A percentile compares a stretch with the other conserved stretches of the same genome.
Conservation (phyloP, 1,284 basidiomycete species). For the Ustilago cynodontis region DNA sequence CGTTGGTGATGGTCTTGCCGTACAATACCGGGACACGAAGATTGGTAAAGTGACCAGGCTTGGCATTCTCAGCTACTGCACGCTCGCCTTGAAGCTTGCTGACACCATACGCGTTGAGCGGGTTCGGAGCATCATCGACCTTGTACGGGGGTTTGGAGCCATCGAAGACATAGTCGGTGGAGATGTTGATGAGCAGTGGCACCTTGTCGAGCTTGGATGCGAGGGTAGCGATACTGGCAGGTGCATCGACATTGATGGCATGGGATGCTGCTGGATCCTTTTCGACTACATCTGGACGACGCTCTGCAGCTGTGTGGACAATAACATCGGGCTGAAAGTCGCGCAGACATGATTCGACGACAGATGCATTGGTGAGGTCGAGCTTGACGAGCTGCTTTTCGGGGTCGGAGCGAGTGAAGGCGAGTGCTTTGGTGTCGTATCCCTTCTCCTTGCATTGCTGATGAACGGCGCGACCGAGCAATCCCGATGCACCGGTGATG, state of each 20-base stretch:
- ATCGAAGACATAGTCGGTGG: conserved; percentile 70
- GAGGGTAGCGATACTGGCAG: conserved; percentile 67
- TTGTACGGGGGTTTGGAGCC: conserved; percentile 72
- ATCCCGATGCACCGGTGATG: conserved; percentile 73
- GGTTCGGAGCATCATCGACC: conserved; percentile 71
- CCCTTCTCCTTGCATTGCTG: conserved; percentile 35
- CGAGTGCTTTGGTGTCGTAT: conserved; percentile 65
- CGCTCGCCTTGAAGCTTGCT: conserved; percentile 67
- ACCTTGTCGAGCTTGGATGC: conserved; percentile 55
- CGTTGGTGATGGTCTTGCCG: conserved; percentile 52
- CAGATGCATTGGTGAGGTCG: conserved; percentile 71
- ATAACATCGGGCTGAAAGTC: conserved; percentile 71
- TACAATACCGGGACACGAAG: conserved; percentile 71
- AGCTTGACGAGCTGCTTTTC: conserved; percentile 69
- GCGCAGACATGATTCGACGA: conserved; percentile 70
- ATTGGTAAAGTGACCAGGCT: conserved; percentile 62
- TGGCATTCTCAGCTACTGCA: conserved; percentile 64
- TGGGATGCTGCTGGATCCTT: conserved; percentile 72
- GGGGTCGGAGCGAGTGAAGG: conserved; percentile 71
- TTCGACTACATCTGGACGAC: conserved; percentile 69
- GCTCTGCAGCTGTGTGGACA: conserved; percentile 73
- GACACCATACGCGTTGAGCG: conserved; percentile 72
- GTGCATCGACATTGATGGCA: conserved; percentile 72
- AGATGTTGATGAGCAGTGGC: conserved; percentile 72
- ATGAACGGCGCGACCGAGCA: conserved; percentile 72